These are phyloP conservation scores for Blastocladiella emersonii DNA, from an alignment of 371 early-diverging fungal genomes.

Conservation along the genomic window DNA sequence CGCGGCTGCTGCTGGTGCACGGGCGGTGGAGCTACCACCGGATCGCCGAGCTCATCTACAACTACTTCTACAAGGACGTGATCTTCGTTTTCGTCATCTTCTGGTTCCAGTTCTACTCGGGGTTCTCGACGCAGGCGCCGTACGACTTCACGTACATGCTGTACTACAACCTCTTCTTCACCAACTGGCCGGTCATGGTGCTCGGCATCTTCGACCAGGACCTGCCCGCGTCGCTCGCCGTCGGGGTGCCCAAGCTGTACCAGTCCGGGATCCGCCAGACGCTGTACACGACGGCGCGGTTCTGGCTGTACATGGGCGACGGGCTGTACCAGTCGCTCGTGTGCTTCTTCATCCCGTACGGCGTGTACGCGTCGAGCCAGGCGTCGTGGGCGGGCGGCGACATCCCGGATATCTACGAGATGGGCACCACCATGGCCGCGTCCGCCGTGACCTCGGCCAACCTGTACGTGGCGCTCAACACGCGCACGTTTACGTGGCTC, in stretches of 20 bases:
- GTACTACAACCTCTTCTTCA: slow-evolving; percentile 59
- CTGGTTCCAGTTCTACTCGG: slow-evolving; percentile 68
- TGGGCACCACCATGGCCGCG: slow-evolving; percentile 66
- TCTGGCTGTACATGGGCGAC: slow-evolving; percentile 68
- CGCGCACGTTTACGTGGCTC: slow-evolving; percentile 63
- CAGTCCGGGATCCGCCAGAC: slow-evolving; percentile 67
- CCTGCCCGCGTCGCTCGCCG: slow-evolving; percentile 49
- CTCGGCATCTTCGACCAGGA: slow-evolving; percentile 69
- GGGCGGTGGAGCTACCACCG: slow-evolving; percentile 75
- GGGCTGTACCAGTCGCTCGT: slow-evolving; percentile 77
- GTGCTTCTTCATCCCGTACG: slow-evolving; percentile 54
- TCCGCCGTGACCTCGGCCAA: slow-evolving; percentile 62
- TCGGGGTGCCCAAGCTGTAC: slow-evolving; percentile 74
- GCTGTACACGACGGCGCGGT: slow-evolving; percentile 63
- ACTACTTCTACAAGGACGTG: slow-evolving; percentile 67
- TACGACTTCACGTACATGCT: slow-evolving; percentile 10
- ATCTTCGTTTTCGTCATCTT: slow-evolving; percentile 63
- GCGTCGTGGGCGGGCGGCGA: slow-evolving; percentile 36
- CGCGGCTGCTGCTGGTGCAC: slow-evolving; percentile 58
- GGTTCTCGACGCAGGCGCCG: slow-evolving; percentile 7
- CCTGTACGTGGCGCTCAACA: slow-evolving; percentile 57
- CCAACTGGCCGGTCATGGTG: slow-evolving; percentile 50
- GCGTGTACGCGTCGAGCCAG: slow-evolving; percentile 27
- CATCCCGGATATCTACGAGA: slow-evolving; percentile 45
- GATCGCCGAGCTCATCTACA: slow-evolving; percentile 58